Percentiles rank a stretch among this genome's conserved stretches.
These are phyloP conservation scores for Cystobasidiaceae sp. DNA, from an alignment of 1,284 basidiomycete genomes.

Conservation along the genomic window DNA sequence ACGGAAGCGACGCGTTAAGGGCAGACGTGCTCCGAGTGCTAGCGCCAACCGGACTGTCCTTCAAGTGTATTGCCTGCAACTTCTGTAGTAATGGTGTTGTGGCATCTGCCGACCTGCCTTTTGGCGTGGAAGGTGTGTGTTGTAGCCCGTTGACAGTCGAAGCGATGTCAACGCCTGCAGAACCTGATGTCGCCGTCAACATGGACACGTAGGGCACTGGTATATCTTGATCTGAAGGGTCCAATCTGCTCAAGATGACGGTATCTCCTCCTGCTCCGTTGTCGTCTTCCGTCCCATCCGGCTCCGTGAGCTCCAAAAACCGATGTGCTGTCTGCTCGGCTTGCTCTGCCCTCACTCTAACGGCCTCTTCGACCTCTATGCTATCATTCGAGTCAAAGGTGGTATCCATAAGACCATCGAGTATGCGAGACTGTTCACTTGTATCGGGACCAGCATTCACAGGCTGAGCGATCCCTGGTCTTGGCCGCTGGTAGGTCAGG, in stretches of 20 bases:
- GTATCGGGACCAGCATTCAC: neutral
- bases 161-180: neutral
- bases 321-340: conserved; percentile 33
- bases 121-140: neutral
- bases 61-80: neutral
- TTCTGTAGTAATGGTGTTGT: conserved; percentile 9
- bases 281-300: neutral
- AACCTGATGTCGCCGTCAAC: neutral
- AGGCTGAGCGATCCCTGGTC: neutral
- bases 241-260: neutral
- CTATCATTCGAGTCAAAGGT: neutral
- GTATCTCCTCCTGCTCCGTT: neutral
- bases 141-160: neutral
- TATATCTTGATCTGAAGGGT: neutral
- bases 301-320: conserved; percentile 30
- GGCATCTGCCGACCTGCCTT: neutral
- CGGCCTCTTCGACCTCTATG: conserved; percentile 27
- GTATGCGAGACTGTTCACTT: neutral
- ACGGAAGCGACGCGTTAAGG: neutral
- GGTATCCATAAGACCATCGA: conserved; percentile 24
- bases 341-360: conserved; percentile 24
- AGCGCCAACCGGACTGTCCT: conserved; percentile 4
- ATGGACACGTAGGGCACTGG: neutral
- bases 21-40: too few relatives aligned
- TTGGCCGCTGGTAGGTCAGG: neutral